Evolutionary conservation across 208 protist genomes (phyloP).

Genomic region (Naegleria gruberi): DNA sequence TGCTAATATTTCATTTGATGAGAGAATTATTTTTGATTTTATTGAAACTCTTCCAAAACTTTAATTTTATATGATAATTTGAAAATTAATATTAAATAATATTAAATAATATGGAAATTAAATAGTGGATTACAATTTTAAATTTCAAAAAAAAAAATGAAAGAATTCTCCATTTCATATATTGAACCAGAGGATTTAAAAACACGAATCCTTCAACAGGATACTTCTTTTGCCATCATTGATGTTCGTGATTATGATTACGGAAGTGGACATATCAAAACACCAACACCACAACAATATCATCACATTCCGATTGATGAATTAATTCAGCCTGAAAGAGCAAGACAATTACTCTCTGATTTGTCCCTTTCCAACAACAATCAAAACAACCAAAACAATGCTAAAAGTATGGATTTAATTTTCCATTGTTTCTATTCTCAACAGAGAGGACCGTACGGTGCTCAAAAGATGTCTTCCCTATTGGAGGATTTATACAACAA

Average conservation of each 20-base stretch:
- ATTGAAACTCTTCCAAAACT: not conserved
- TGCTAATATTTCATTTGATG: not conserved
- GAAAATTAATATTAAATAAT: too few species aligned
- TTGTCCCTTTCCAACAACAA: too few species aligned
- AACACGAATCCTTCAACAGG: not conserved
- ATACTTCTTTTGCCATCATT: not conserved
- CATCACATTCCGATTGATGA: not conserved
- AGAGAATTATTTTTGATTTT: not conserved
- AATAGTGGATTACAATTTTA: too few species aligned
- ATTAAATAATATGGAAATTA: too few species aligned
- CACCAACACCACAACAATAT: not conserved
- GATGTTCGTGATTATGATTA: not conserved
- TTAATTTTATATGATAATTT: too few species aligned
- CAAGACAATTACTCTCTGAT: not conserved
- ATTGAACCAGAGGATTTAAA: not conserved
- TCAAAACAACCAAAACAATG: not conserved
- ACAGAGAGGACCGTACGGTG: not conserved
- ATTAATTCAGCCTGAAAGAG: not conserved
- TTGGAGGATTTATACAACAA: not conserved
- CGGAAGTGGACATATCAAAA: not conserved
- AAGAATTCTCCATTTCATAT: too few species aligned
- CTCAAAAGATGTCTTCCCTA: not conserved
- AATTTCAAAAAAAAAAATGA: too few species aligned
- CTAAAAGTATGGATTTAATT: not conserved
- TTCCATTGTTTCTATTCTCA: not conserved